Evolutionary conservation across 768 basidiomycete genomes (phyloP).

Genomic region (Obba rivulosa): DNA sequence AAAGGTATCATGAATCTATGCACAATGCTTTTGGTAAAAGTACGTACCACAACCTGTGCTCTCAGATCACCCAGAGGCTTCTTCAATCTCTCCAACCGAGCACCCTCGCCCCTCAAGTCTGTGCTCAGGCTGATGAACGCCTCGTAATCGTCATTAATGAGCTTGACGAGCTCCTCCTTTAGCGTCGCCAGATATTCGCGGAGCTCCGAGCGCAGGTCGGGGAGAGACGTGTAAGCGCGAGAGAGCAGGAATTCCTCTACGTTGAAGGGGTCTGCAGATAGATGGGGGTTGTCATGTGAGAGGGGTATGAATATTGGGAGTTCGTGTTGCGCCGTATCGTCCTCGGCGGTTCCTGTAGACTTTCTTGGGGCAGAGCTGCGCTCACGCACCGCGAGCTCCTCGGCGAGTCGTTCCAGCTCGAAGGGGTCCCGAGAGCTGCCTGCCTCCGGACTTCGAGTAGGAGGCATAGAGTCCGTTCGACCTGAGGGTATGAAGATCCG

Average conservation of each 20-base stretch:
- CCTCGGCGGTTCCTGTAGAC: constrained; percentile 7
- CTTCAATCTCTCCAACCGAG: constrained; percentile 61
- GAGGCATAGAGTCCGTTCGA: constrained; percentile 2
- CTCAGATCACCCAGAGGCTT: constrained; percentile 61
- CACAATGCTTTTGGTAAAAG: constrained; percentile 1
- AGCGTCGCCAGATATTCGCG: constrained; percentile 77
- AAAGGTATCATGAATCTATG: not conserved
- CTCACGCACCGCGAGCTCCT: constrained; percentile 44
- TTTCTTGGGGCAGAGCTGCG: not conserved
- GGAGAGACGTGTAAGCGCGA: constrained; percentile 76
- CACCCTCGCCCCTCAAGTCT: constrained; percentile 82
- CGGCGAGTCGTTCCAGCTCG: constrained; percentile 65
- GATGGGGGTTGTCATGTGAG: constrained; percentile 71
- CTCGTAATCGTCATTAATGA: constrained; percentile 98
- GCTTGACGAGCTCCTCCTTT: constrained; percentile 89
- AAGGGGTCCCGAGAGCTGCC: constrained; percentile 44
- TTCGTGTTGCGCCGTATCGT: constrained; percentile 28
- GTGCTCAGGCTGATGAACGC: constrained; percentile 96
- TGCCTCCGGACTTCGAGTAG: constrained; percentile 9
- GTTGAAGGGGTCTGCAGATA: constrained; percentile 65
- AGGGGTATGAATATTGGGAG: constrained; percentile 67
- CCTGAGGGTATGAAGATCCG: not conserved
- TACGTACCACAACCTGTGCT: constrained; percentile 61
- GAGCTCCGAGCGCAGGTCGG: constrained; percentile 83
- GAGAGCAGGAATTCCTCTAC: constrained; percentile 87